Evolutionary conservation across 768 basidiomycete species (phyloP), one percentile per base, ranked within the genome.

Genomic region (Lactarius deliciosus): DNA sequence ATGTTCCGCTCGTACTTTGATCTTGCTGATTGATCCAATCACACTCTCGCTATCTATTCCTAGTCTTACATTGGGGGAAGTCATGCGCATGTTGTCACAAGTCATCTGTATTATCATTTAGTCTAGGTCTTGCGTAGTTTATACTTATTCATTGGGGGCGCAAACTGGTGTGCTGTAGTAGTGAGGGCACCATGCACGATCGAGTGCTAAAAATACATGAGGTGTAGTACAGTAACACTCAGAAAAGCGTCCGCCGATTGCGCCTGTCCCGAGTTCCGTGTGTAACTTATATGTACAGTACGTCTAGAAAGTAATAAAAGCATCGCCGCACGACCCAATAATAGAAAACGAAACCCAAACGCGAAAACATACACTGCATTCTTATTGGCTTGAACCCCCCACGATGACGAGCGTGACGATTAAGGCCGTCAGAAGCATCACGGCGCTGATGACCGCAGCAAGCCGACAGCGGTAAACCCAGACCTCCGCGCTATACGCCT

Each of bases 1-100:
- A 93, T 95, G 89, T 98, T 98, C 79, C 86, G 87, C 74, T 78
- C 84, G 47, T 98, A 98, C 77, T 98, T 95, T 73, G 89, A 93
- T 68, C 80, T 91, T 59, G 79, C 80, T 60, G 88, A 86, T 50
- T 68, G 47, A 63, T 18, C 20, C 30, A 22, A 20, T 13, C 36
- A 20, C 34, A 34, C 63, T 40, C 40, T 63, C 41, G 36, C 18
- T 62, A 61, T 47, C 22, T 65, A 34, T 60, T 28, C 13, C 56
- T 47, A 40, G 18, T 20, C 40, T 45, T 53, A 22, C 58, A 50
- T 61, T 25, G 5, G 30, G 30, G 13, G 28, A 9, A 13, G 54
- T 32, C 32, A n/a, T 36, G 20, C 40, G n/a, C 22, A 53, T 22
- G 36, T 61, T 38, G 38, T 38, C 55, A 58, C 57, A 38, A 40